Base-by-base conservation (phyloP, 768 basidiomycete genomes). In the Russula earlei region DNA sequence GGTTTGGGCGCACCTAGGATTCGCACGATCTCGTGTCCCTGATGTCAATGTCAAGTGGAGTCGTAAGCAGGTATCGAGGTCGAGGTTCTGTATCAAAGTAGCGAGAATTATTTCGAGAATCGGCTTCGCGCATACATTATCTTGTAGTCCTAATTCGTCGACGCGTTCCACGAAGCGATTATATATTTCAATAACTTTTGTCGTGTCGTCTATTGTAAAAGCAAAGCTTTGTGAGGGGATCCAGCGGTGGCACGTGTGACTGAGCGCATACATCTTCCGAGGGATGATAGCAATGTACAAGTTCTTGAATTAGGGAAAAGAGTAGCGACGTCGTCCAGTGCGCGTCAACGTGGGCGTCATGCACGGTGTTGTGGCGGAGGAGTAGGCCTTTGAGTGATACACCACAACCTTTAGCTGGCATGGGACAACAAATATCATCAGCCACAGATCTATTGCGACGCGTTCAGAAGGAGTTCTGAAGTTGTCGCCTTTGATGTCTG, bases 301-400 rank as follows among this genome's bases (percentile, higher is more conserved):
- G 69, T 60, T 93, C 87, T 64, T 81, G 80, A 6, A 88, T 74
- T 38, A 91, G 70, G 2, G 91, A 81, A 67, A 92, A 92, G 9
- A 91, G 66, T 34, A 89, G 61, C 9, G 88, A 84, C 3, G 75
- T 77, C 20, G 81, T 72, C 90, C 88, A 94, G 45, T 82, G 76
- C 11, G 78, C 75, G 15, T 81, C 87, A 6, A 77, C 77, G 29
- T 69, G 66, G 1, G 76, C 69, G 65, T 84, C 82, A 62, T 91
- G 88, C 12, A 92, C 75, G 34, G 65, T 62, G 67, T 76, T 80
- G 9, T 88, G 72, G 29, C 92, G 78, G 40, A 95, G 72, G 4
- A 89, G 67, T 31, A 85, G 68, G 5, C 91, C 91, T 83, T 31
- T 47, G 20, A 31, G 10, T 10, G 7, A 31, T n/a, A 31, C 29